A percentile compares a stretch with the other conserved stretches of the same genome.
These are phyloP conservation scores for Cyberlindnera samutprakarnensis DNA, from an alignment of 805 yeast genomes.

Conservation along the genomic window DNA sequence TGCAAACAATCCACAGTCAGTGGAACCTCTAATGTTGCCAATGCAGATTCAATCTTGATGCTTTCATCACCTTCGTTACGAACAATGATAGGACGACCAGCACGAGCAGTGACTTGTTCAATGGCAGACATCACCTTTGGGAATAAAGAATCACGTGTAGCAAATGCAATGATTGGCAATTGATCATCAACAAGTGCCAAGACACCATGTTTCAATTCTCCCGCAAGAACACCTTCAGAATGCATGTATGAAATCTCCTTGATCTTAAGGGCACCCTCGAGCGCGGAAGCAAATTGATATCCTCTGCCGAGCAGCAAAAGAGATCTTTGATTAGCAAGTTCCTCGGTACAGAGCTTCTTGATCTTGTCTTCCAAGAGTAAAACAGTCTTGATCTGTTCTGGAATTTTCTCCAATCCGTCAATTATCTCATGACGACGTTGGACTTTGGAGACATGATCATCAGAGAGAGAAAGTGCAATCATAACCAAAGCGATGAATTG, in stretches of 20 bases:
- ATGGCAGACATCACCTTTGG: constrained; percentile 94
- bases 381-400: constrained; percentile 76
- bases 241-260: constrained; percentile 99
- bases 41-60: constrained; percentile 45
- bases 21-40: constrained; percentile 83
- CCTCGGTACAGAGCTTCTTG: constrained; percentile 63
- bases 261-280: constrained; percentile 97
- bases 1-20: constrained; percentile 95
- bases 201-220: constrained; percentile 98
- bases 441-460: constrained; percentile 73
- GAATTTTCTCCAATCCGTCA: constrained; percentile 75
- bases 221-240: constrained; percentile 98
- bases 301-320: constrained; percentile 94
- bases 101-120: constrained; percentile 94
- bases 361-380: constrained; percentile 67
- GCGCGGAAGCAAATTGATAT: constrained; percentile 92
- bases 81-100: constrained; percentile 92
- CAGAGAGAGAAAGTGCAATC: constrained; percentile 93
- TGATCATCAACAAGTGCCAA: constrained; percentile 92
- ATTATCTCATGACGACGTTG: constrained; percentile 81
- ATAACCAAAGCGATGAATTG: constrained; percentile 95
- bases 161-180: constrained; percentile 91
- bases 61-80: constrained; percentile 76
- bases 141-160: constrained; percentile 92
- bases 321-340: constrained; percentile 76